Percentiles rank a stretch among this genome's conserved stretches.
These are phyloP conservation scores for Paracamarosporium sp. DNA, from an alignment of 2,329 filamentous ascomycete genomes.

Conservation along the genomic window DNA sequence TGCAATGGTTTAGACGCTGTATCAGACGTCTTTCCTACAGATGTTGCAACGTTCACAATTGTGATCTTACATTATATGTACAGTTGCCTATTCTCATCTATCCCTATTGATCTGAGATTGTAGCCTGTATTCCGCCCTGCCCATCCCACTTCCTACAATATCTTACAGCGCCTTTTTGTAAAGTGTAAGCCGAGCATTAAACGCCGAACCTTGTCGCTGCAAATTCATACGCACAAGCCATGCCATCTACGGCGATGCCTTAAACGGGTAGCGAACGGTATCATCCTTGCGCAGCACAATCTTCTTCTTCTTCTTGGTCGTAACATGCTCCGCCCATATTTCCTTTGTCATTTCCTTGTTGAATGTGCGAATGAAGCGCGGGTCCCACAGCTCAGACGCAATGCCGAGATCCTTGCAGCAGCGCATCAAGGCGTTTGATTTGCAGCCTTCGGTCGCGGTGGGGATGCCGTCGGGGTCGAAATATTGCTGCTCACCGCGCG, in stretches of 20 bases:
- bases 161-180: background rate
- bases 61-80: conserved; percentile 13
- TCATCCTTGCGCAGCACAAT: conserved; percentile 88
- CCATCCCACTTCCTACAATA: background rate
- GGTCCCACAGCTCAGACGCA: conserved; percentile 96
- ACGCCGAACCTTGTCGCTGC: background rate
- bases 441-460: conserved; percentile 94
- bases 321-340: conserved; percentile 86
- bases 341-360: conserved; percentile 77
- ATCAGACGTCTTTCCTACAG: background rate
- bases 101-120: background rate
- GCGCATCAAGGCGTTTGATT: conserved; percentile 96
- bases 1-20: background rate
- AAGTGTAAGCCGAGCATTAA: background rate
- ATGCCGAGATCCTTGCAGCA: conserved; percentile 98
- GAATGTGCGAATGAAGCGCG: conserved; percentile 84
- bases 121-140: background rate
- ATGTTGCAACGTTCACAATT: background rate
- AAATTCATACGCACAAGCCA: conserved; percentile 1
- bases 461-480: conserved; percentile 90
- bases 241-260: conserved; percentile 50
- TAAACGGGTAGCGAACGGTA: conserved; percentile 70
- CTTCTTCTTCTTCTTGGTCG: conserved; percentile 87
- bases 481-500: conserved; percentile 93
- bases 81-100: background rate